phyloP scores from a whole-genome alignment of 2,329 filamentous ascomycete genomes.

The Ophiostoma perfectum region DNA sequence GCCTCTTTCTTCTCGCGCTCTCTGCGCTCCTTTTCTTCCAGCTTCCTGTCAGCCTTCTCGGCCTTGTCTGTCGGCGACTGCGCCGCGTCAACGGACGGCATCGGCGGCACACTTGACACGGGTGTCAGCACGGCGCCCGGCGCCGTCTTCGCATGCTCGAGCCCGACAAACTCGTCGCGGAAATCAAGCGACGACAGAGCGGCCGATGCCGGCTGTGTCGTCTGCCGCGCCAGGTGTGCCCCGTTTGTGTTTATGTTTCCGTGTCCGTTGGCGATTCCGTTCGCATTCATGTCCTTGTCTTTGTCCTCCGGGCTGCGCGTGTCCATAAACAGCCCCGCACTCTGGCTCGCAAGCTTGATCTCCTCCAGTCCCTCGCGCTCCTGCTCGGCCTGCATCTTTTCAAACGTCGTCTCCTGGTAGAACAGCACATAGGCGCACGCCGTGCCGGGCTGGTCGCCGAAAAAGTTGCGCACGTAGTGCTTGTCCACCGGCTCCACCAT shows the following conservation, averaged over 20 bases:
- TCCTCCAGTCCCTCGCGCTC: constrained; percentile 70
- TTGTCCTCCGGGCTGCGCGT: constrained; percentile 29
- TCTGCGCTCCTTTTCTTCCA: constrained; percentile 51
- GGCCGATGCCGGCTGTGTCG: constrained; percentile 40
- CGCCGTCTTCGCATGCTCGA: constrained; percentile 63
- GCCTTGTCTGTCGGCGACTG: constrained; percentile 15
- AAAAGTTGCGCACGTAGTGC: constrained; percentile 93
- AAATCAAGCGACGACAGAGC: constrained; percentile 39
- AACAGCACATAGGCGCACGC: constrained; percentile 96
- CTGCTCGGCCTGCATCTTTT: constrained; percentile 68
- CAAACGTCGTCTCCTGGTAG: constrained; percentile 82
- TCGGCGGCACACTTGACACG: constrained; percentile 27
- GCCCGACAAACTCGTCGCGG: constrained; percentile 49
- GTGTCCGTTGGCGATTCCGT: not conserved
- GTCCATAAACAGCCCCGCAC: constrained; percentile 29
- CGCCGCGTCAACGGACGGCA: constrained; percentile 30
- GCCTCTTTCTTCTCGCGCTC: constrained; percentile 65
- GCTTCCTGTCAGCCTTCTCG: not conserved
- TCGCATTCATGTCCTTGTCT: constrained; percentile 34
- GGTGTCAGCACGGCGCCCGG: constrained; percentile 38
- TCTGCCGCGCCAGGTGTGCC: constrained; percentile 37
- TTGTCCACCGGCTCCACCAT: constrained; percentile 98
- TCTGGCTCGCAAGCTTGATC: constrained; percentile 49
- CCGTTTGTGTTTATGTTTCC: constrained; percentile 33
- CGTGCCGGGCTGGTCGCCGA: constrained; percentile 83